These are phyloP conservation scores for Kodamaea leandrae DNA, from an alignment of 805 yeast genomes.

Conservation along the genomic window DNA sequence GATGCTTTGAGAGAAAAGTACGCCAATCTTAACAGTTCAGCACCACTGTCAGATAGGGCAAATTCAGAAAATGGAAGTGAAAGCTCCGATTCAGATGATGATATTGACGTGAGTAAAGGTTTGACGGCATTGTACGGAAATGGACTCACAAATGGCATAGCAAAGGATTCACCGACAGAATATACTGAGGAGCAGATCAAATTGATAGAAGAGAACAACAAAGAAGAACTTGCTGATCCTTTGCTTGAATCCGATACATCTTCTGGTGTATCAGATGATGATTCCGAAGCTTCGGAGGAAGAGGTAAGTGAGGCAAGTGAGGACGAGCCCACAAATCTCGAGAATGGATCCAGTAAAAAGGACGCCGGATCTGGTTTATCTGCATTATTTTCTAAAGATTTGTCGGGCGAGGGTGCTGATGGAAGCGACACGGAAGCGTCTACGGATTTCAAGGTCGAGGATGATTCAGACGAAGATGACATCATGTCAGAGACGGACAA, in stretches of 20 bases:
- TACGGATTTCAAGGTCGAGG: neutral
- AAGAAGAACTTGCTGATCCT: neutral
- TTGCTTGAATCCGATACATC: conserved; percentile 17
- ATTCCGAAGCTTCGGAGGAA: conserved; percentile 11
- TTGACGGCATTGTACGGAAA: conserved; percentile 26
- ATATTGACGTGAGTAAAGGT: conserved; percentile 13
- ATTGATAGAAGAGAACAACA: conserved; percentile 21
- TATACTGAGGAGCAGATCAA: conserved; percentile 35
- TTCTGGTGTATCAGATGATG: conserved; percentile 19
- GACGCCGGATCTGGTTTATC: conserved; percentile 5
- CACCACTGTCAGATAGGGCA: neutral
- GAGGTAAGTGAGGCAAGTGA: conserved; percentile 2
- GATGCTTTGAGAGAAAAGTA: conserved; percentile 59
- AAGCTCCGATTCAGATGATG: conserved; percentile 14
- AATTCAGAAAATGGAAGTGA: conserved; percentile 14
- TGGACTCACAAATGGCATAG: conserved; percentile 3
- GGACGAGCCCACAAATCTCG: too few relatives aligned
- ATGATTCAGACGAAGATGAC: conserved; percentile 15
- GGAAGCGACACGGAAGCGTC: neutral
- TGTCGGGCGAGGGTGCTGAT: conserved; percentile 1
- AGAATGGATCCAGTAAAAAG: too few relatives aligned
- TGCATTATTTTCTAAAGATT: conserved; percentile 7
- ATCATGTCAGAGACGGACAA: conserved; percentile 6
- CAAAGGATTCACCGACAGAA: conserved; percentile 12
- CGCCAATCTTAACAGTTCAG: conserved; percentile 35